phyloP scores from a whole-genome alignment of 2,329 filamentous ascomycete species.

The Aspergillus pseudoglaucus region DNA sequence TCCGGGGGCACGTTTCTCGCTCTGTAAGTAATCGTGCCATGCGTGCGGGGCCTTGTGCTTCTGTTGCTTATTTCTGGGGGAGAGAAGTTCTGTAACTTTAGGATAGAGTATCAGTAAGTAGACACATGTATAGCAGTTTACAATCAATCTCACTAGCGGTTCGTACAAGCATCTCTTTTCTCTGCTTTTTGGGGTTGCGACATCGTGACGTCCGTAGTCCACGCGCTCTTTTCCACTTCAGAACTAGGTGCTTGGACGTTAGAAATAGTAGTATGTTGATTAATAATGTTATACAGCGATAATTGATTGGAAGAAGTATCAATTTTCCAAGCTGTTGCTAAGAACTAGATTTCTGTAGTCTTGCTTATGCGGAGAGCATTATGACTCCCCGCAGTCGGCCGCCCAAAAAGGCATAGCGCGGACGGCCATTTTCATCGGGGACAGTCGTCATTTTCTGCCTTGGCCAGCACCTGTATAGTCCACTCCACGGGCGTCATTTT shows the following conservation, averaged over 20 bases:
- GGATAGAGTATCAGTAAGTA: neutral
- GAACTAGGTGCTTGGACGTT: neutral
- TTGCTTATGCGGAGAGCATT: neutral
- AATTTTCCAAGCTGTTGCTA: neutral
- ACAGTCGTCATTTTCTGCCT: neutral
- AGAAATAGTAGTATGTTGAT: neutral
- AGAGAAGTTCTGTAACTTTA: conserved; percentile 51
- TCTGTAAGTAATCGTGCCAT: conserved; percentile 12
- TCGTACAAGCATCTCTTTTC: conserved; percentile 34
- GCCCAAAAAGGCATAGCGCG: conserved; percentile 24
- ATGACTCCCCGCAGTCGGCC: neutral
- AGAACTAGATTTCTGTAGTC: neutral
- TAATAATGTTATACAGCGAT: neutral
- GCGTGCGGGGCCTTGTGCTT: conserved; percentile 14
- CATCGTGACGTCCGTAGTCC: conserved; percentile 1
- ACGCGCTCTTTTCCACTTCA: conserved; percentile 7
- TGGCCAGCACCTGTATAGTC: neutral
- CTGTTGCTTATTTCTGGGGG: conserved; percentile 40
- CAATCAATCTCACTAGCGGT: neutral
- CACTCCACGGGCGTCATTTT: conserved; percentile 19
- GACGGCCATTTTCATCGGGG: conserved; percentile 15
- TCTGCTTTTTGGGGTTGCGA: conserved; percentile 10
- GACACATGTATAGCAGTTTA: neutral
- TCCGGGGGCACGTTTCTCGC: conserved; percentile 27
- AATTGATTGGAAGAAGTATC: neutral